These are phyloP conservation scores for Ceratocystis lukuohia DNA, from an alignment of 2,329 filamentous ascomycete species.

Conservation along the genomic window DNA sequence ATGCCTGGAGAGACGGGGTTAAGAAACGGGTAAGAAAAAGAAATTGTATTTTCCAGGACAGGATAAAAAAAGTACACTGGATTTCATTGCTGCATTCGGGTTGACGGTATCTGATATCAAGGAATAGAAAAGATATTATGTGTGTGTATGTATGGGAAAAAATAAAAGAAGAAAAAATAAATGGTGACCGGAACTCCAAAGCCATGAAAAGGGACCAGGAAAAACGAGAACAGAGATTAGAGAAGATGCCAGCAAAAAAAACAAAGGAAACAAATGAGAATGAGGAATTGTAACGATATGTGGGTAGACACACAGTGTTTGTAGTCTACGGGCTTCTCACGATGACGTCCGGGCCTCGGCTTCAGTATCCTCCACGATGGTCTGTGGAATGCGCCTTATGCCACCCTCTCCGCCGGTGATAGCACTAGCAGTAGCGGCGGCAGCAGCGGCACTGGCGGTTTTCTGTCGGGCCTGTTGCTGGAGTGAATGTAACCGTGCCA, in stretches of 20 bases:
- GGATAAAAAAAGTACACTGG: background rate
- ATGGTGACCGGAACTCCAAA: conserved; percentile 1
- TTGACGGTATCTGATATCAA: background rate
- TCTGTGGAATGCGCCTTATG: conserved; percentile 1
- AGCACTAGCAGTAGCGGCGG: too few species aligned
- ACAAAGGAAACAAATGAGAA: background rate
- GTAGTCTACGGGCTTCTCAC: background rate
- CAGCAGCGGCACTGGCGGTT: background rate
- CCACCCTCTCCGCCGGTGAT: background rate
- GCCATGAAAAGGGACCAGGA: background rate
- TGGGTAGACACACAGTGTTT: background rate
- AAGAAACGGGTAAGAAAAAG: background rate
- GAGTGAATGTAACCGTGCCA: conserved; percentile 1
- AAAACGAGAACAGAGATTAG: background rate
- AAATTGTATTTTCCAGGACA: background rate
- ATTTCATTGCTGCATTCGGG: background rate
- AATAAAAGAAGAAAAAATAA: background rate
- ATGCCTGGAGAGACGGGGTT: background rate
- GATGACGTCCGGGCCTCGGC: background rate
- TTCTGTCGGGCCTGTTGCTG: background rate
- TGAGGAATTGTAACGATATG: background rate
- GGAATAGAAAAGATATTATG: background rate
- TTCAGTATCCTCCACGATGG: conserved; percentile 5
- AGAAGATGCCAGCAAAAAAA: background rate
- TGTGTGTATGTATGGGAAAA: too few species aligned